These are phyloP conservation scores for Rhodotorula mucilaginosa DNA, from an alignment of 1,284 basidiomycete species.

Conservation along the genomic window DNA sequence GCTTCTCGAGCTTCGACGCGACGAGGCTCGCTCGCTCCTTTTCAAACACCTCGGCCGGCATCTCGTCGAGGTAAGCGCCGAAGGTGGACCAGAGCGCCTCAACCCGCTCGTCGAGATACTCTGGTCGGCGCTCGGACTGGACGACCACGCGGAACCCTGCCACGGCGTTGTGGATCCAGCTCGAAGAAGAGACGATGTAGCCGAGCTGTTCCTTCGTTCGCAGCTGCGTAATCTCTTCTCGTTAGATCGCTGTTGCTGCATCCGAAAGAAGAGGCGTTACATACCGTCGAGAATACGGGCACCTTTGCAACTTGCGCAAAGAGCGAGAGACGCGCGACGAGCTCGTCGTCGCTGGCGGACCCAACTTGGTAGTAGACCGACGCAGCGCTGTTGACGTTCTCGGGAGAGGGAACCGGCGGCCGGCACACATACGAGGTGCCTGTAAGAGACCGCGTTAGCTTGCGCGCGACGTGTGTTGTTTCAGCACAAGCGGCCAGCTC, in stretches of 20 bases:
- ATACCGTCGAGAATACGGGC: constrained; percentile 66
- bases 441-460: constrained; percentile 44
- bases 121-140: constrained; percentile 80
- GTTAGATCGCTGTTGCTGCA: neutral
- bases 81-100: constrained; percentile 78
- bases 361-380: constrained; percentile 57
- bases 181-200: constrained; percentile 72
- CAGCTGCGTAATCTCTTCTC: constrained; percentile 55
- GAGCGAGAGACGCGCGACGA: constrained; percentile 49
- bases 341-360: constrained; percentile 55
- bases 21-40: constrained; percentile 60
- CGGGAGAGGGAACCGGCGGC: constrained; percentile 69
- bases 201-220: constrained; percentile 96
- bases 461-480: too few species aligned
- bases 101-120: constrained; percentile 83
- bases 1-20: constrained; percentile 66
- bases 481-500: neutral
- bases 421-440: constrained; percentile 71
- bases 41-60: constrained; percentile 62
- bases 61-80: constrained; percentile 54
- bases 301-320: constrained; percentile 76
- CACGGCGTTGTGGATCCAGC: constrained; percentile 46
- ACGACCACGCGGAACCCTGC: constrained; percentile 81
- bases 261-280: neutral
- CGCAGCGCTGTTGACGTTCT: constrained; percentile 84